These are phyloP conservation scores for Cladosporium sp. DNA, from an alignment of 2,329 filamentous ascomycete genomes.

Conservation along the genomic window DNA sequence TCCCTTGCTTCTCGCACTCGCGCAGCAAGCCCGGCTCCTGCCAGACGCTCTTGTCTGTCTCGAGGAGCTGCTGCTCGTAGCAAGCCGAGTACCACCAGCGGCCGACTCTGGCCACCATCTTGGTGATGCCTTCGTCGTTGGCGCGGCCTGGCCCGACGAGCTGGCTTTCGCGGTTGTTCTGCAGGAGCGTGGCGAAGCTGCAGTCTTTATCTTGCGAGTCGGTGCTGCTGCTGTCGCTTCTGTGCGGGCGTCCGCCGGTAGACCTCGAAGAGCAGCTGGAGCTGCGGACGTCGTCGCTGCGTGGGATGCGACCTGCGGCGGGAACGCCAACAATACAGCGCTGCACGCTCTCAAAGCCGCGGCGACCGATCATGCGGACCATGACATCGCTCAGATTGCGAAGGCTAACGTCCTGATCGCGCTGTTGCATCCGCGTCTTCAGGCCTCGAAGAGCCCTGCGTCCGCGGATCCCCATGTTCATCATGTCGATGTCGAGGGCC, in stretches of 20 bases:
- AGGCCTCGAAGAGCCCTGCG: conserved; percentile 62
- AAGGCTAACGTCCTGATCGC: conserved; percentile 55
- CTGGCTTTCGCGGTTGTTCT: conserved; percentile 40
- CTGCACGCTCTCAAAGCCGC: conserved; percentile 67
- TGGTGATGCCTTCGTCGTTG: conserved; percentile 77
- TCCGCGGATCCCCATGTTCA: conserved; percentile 71
- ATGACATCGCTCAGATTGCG: conserved; percentile 49
- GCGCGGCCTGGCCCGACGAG: conserved; percentile 27
- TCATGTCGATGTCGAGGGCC: conserved; percentile 71
- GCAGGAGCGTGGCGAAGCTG: conserved; percentile 28
- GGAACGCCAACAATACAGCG: conserved; percentile 73
- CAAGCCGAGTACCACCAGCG: conserved; percentile 95
- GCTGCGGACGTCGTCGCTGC: conserved; percentile 28
- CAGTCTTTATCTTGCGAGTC: conserved; percentile 12
- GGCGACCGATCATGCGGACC: conserved; percentile 59
- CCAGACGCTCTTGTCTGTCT: conserved; percentile 64
- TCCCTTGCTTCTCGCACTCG: conserved; percentile 81
- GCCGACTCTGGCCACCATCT: conserved; percentile 85
- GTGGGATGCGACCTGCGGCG: conserved; percentile 49
- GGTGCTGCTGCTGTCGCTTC: conserved; percentile 7
- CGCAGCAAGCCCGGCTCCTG: conserved; percentile 64
- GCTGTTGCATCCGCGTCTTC: conserved; percentile 62
- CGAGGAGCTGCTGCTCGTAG: conserved; percentile 59
- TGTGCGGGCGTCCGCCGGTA: conserved; percentile 2
- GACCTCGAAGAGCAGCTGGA: conserved; percentile 18